phyloP scores from a whole-genome alignment of 352 stramenopile species.

The Globisporangium ultimum region DNA sequence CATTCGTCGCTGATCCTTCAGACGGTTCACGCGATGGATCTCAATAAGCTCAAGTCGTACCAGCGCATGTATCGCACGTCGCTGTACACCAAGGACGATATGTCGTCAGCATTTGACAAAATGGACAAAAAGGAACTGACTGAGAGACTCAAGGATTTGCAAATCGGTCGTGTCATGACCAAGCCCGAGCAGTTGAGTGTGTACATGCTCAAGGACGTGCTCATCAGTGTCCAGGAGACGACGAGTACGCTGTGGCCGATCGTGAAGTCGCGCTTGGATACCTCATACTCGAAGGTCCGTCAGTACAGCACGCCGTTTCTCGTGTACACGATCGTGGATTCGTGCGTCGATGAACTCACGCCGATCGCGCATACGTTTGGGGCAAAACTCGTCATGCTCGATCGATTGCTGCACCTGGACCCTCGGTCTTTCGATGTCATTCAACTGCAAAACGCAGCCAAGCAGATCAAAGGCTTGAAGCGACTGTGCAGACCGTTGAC shows the following conservation, averaged over 20 bases:
- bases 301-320: conserved; percentile 73
- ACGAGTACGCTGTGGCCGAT: conserved; percentile 49
- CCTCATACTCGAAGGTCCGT: conserved; percentile 80
- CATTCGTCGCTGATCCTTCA: conserved; percentile 78
- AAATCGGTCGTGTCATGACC: conserved; percentile 61
- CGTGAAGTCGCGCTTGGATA: conserved; percentile 62
- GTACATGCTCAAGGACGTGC: conserved; percentile 66
- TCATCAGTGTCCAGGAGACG: conserved; percentile 70
- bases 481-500: conserved; percentile 66
- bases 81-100: conserved; percentile 54
- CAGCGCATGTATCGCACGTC: conserved; percentile 72
- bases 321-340: conserved; percentile 80
- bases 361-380: conserved; percentile 74
- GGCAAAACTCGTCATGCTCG: conserved; percentile 69
- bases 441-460: conserved; percentile 49
- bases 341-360: conserved; percentile 75
- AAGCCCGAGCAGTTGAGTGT: conserved; percentile 75
- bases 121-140: conserved; percentile 68
- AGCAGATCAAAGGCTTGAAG: conserved; percentile 76
- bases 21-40: conserved; percentile 50
- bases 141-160: conserved; percentile 50
- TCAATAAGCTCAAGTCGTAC: conserved; percentile 54
- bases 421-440: conserved; percentile 55
- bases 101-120: conserved; percentile 45
- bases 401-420: conserved; percentile 54